Evolutionary conservation across 345 rosid species (phyloP).

Genomic region (Arabidopsis suecica): DNA sequence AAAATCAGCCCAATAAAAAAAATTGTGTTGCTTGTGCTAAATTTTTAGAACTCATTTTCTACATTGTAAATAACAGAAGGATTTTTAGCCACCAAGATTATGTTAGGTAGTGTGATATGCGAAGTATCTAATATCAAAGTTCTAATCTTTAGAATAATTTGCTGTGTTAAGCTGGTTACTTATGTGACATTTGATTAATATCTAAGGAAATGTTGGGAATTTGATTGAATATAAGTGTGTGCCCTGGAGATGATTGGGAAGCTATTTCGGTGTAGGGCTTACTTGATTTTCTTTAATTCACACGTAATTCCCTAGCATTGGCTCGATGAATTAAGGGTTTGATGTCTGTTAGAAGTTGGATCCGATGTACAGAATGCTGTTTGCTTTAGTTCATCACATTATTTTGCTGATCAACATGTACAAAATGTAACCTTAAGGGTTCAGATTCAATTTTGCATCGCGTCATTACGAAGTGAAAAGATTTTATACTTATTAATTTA

Average conservation of each 20-base stretch:
- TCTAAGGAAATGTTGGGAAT: background rate
- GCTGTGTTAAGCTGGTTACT: background rate
- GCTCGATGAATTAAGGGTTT: background rate
- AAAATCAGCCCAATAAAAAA: background rate
- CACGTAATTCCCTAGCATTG: background rate
- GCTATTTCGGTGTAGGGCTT: background rate
- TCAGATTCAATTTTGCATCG: background rate
- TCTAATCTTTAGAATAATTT: background rate
- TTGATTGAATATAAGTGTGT: background rate
- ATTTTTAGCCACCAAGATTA: background rate
- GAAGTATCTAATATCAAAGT: background rate
- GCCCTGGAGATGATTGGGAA: background rate
- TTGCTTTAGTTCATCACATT: background rate
- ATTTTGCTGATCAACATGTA: background rate
- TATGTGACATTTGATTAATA: background rate
- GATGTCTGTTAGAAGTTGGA: background rate
- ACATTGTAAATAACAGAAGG: background rate
- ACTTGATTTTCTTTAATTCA: background rate
- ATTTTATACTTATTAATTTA: background rate
- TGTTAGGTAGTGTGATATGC: background rate
- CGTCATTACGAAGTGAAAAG: background rate
- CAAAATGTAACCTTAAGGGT: background rate
- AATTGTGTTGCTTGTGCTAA: no score
- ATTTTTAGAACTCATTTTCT: background rate
- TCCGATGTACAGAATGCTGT: background rate